A percentile compares a stretch with the other conserved stretches of the same genome.
phyloP scores from a whole-genome alignment of 768 basidiomycete species.

The Rhodotorula paludigena region DNA sequence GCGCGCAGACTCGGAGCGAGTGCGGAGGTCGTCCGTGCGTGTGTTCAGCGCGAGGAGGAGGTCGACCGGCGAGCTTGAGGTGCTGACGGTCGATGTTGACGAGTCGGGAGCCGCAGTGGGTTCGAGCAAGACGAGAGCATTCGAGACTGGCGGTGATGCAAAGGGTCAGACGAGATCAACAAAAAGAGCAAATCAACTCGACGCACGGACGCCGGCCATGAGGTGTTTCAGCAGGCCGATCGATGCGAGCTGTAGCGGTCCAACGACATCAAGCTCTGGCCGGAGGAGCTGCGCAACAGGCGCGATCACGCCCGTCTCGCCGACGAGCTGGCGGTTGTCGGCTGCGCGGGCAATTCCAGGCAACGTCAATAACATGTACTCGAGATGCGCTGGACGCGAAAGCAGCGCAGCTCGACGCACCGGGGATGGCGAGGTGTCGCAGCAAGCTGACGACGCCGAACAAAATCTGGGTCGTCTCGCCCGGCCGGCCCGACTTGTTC shows the following conservation, averaged over 20 bases:
- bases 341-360: slow-evolving; percentile 49
- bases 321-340: slow-evolving; percentile 59
- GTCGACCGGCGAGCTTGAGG: slow-evolving; percentile 52
- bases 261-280: slow-evolving; percentile 70
- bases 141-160: slow-evolving; percentile 41
- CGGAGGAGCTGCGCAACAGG: slow-evolving; percentile 63
- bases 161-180: too few relatives aligned
- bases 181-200: neutral
- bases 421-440: slow-evolving; percentile 65
- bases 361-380: accelerated
- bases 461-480: slow-evolving; percentile 57
- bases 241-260: slow-evolving; percentile 78
- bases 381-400: neutral
- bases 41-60: slow-evolving; percentile 69
- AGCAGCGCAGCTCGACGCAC: slow-evolving; percentile 6
- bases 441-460: slow-evolving; percentile 82
- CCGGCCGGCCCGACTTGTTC: slow-evolving; percentile 4
- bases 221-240: slow-evolving; percentile 87
- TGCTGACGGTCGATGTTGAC: neutral
- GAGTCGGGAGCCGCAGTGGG: slow-evolving; percentile 25
- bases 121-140: slow-evolving; percentile 56
- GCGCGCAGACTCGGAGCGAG: slow-evolving; percentile 85
- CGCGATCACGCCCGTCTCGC: slow-evolving; percentile 61
- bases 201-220: slow-evolving; percentile 63
- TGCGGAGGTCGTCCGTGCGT: slow-evolving; percentile 71